Conservation (phyloP, 1,139 yeast genomes). For the Saccharomyces hybrid region DNA sequence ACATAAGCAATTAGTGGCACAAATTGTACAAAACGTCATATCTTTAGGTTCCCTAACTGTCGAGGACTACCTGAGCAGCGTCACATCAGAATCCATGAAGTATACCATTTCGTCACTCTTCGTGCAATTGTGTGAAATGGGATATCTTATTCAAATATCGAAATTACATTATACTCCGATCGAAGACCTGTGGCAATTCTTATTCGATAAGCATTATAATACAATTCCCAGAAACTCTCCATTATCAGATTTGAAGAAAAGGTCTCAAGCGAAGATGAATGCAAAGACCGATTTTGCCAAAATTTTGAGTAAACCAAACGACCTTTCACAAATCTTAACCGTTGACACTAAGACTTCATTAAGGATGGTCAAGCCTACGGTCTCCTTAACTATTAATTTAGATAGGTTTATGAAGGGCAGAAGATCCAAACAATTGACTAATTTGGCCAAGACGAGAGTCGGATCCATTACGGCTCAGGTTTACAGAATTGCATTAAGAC, state of each 20-base stretch:
- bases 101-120: slow-evolving; percentile 15
- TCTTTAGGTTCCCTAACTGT: slow-evolving; percentile 58
- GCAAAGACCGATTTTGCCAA: slow-evolving; percentile 38
- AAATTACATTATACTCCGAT: slow-evolving; percentile 38
- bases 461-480: slow-evolving; percentile 65
- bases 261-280: slow-evolving; percentile 55
- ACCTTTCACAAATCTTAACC: slow-evolving; percentile 35
- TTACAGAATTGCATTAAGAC: slow-evolving; percentile 50
- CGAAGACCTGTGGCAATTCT: slow-evolving; percentile 49
- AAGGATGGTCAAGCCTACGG: slow-evolving; percentile 39
- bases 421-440: slow-evolving; percentile 56
- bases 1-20: slow-evolving; percentile 41
- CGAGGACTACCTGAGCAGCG: slow-evolving; percentile 47
- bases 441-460: slow-evolving; percentile 57
- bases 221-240: slow-evolving; percentile 46
- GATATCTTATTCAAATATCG: slow-evolving; percentile 51
- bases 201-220: slow-evolving; percentile 46
- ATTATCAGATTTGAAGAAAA: slow-evolving; percentile 55
- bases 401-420: slow-evolving; percentile 60
- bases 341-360: slow-evolving; percentile 33
- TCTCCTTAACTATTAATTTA: slow-evolving; percentile 57
- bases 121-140: slow-evolving; percentile 30
- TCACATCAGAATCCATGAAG: slow-evolving; percentile 20
- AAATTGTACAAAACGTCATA: slow-evolving; percentile 64
- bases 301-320: slow-evolving; percentile 24